A percentile compares a stretch with the other conserved stretches of the same genome.
Conservation (phyloP, 139 green algal species). For the Closterium sp. region DNA sequence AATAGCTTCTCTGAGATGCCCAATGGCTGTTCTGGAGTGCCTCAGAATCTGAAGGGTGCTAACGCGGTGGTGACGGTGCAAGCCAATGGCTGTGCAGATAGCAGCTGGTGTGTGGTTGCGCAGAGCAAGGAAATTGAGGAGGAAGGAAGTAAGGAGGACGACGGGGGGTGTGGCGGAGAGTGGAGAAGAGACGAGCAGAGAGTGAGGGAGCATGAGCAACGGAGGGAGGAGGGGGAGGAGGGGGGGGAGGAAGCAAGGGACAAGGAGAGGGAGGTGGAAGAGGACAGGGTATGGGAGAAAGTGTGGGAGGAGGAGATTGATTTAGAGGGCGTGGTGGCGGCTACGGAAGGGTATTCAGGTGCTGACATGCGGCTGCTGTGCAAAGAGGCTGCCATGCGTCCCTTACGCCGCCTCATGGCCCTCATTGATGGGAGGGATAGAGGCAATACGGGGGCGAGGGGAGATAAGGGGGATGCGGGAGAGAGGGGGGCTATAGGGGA, state of each 20-base stretch:
- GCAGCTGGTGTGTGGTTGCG: neutral
- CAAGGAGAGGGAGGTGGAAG: neutral
- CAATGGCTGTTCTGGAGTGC: too few relatives aligned
- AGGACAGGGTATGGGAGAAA: too few relatives aligned
- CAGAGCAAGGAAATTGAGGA: neutral
- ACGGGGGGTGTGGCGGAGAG: neutral
- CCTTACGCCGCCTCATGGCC: constrained; percentile 49
- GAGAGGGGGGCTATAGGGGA: too few relatives aligned
- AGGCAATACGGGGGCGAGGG: neutral
- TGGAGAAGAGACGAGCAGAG: neutral
- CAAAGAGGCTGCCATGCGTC: constrained; percentile 40
- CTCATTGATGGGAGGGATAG: neutral
- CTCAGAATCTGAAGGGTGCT: too few relatives aligned
- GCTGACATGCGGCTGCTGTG: too few relatives aligned
- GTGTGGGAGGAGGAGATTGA: too few relatives aligned
- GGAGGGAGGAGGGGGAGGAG: neutral
- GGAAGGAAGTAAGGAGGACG: neutral
- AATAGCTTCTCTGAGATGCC: too few relatives aligned
- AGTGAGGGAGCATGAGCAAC: neutral
- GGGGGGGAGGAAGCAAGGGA: neutral
- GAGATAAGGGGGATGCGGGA: neutral
- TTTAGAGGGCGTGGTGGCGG: too few relatives aligned
- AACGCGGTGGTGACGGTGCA: too few relatives aligned
- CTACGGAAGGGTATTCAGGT: too few relatives aligned
- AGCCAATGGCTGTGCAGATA: too few relatives aligned